These are phyloP conservation scores for Cladosporium oxysporum DNA, from an alignment of 2,329 filamentous ascomycete species.

Conservation along the genomic window DNA sequence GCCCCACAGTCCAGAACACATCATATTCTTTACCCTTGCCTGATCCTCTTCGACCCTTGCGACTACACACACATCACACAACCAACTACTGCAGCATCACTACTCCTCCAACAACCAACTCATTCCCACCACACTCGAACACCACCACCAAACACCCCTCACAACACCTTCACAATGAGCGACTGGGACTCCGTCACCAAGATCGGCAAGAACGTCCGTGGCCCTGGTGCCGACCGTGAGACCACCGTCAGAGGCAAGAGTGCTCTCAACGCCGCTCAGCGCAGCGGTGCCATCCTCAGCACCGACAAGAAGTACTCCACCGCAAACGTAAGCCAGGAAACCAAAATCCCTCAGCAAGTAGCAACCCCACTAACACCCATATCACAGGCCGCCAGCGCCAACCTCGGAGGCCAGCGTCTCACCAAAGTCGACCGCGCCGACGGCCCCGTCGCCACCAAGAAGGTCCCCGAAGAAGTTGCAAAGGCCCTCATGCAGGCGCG, in stretches of 20 bases:
- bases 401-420: slow-evolving; percentile 81
- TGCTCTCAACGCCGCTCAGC: slow-evolving; percentile 85
- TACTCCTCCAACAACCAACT: background rate
- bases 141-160: background rate
- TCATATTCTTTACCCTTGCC: slow-evolving; percentile 18
- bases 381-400: slow-evolving; percentile 37
- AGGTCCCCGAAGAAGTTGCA: slow-evolving; percentile 77
- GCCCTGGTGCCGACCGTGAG: slow-evolving; percentile 72
- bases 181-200: slow-evolving; percentile 90
- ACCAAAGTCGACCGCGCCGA: slow-evolving; percentile 97
- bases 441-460: slow-evolving; percentile 97
- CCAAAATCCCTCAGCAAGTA: background rate
- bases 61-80: background rate
- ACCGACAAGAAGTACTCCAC: slow-evolving; percentile 91
- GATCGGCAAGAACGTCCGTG: slow-evolving; percentile 84
- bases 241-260: slow-evolving; percentile 84
- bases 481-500: slow-evolving; percentile 80
- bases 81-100: background rate
- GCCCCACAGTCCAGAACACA: slow-evolving; percentile 17
- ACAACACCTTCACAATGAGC: slow-evolving; percentile 44
- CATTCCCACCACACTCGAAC: background rate
- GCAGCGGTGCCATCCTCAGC: slow-evolving; percentile 70
- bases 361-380: slow-evolving; percentile 35
- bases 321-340: slow-evolving; percentile 71
- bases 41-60: background rate